phyloP scores from a whole-genome alignment of 177 flowering plant species.

The Vitis hybrid region DNA sequence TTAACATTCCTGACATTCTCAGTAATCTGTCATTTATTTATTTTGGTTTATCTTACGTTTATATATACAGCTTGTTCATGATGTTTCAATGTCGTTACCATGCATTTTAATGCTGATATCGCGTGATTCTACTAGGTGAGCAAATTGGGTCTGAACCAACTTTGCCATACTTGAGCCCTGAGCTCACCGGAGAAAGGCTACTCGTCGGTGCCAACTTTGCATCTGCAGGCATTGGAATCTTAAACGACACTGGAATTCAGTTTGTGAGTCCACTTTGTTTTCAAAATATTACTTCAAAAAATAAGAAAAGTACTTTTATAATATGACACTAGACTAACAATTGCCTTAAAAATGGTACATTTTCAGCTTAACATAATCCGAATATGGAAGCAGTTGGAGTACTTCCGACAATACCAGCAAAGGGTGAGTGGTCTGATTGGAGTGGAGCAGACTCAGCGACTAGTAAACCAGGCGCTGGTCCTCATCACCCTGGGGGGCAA shows the following conservation, averaged over 20 bases:
- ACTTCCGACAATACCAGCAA: slow-evolving; percentile 16
- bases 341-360: neutral
- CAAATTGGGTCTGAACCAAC: slow-evolving; percentile 6
- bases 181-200: slow-evolving; percentile 6
- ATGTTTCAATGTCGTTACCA: neutral
- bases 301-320: too few relatives aligned
- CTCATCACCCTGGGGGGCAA: too few relatives aligned
- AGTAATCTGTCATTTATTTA: slow-evolving; percentile 3
- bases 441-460: neutral
- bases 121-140: slow-evolving; percentile 6
- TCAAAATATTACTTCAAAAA: neutral
- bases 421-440: slow-evolving; percentile 12
- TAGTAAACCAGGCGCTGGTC: slow-evolving; percentile 5
- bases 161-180: slow-evolving; percentile 24
- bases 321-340: neutral
- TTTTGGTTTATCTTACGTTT: too few relatives aligned
- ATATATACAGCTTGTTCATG: too few relatives aligned
- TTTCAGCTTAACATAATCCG: slow-evolving; percentile 22
- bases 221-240: slow-evolving; percentile 23
- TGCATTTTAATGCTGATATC: neutral
- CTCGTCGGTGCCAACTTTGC: slow-evolving; percentile 26
- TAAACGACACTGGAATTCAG: slow-evolving; percentile 19
- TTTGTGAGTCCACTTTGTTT: slow-evolving; percentile 11
- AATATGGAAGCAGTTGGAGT: slow-evolving; percentile 9
- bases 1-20: slow-evolving; percentile 23